These are phyloP conservation scores for Coemansia nantahalensis DNA, from an alignment of 192 early-diverging fungal species.

Conservation along the genomic window DNA sequence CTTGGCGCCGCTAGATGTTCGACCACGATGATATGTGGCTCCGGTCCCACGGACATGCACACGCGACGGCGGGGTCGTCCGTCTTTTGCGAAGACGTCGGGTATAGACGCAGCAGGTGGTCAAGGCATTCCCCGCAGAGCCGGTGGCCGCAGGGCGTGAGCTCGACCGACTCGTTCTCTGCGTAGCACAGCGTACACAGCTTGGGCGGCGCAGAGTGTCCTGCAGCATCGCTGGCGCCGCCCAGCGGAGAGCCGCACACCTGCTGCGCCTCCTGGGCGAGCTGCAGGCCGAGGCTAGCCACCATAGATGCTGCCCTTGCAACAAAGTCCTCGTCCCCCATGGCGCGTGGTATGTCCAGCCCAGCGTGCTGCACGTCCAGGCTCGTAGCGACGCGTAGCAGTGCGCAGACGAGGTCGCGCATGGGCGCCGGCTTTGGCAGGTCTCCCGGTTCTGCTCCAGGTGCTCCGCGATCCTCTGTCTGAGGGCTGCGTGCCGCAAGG, in stretches of 20 bases:
- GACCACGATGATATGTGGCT: conserved; percentile 10
- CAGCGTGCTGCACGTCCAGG: neutral
- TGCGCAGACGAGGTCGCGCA: neutral
- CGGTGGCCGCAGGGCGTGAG: conserved; percentile 37
- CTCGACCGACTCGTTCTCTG: conserved; percentile 21
- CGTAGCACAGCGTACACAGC: conserved; percentile 42
- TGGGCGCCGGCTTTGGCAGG: neutral
- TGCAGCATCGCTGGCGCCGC: no score
- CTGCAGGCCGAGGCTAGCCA: no score
- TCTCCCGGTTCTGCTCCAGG: no score
- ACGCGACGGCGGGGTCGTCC: neutral
- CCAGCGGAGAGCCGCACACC: neutral
- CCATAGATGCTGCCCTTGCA: neutral
- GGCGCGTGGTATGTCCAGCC: conserved; percentile 1
- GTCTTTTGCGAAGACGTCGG: conserved; percentile 15
- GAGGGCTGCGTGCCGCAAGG: neutral
- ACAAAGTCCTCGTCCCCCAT: neutral
- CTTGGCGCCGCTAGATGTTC: neutral
- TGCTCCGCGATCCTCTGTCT: no score
- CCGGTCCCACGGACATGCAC: conserved; percentile 43
- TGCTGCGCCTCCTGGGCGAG: neutral
- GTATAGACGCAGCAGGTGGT: conserved; percentile 16
- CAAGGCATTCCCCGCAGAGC: conserved; percentile 31
- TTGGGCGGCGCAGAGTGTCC: neutral
- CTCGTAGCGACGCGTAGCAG: neutral